Base-by-base conservation (phyloP, 306 rosid genomes). In the Castanea sativa region DNA sequence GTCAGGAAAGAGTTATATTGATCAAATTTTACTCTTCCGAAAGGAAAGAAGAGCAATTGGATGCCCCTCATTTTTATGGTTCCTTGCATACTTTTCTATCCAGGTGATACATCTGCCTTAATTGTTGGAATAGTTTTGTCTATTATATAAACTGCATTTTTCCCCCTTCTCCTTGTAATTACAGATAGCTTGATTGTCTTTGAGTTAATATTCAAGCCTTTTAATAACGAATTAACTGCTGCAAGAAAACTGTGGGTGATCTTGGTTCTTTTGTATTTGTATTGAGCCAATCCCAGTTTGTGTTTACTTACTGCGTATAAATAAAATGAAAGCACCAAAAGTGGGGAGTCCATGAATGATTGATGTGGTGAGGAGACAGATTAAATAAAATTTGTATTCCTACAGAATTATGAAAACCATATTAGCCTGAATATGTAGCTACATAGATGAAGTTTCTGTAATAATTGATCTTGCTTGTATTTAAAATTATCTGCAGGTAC, bases 51-150 rank as follows among this genome's bases (percentile, higher is more conserved):
- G 79, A 84, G 95, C 85, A 58, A 75, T 84, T 75, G 97, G 97
- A 56, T 92, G 97, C 76, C 99, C 99, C 76, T 90, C 99, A 49
- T 83, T 82, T 76, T 67, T 80, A 9, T 94, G 99, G 99, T 81
- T 67, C n/a, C 72, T 87, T 69, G 59, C 91, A n/a, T 90, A 71
- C 78, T 5, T 77, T 7, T 56, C 87, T 72, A 68, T 86, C 64
- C 97, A 94, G 99, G 99, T 94, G 80, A 74, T 60, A 71, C 19
- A 41, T 23, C 67, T 21, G 55, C 9, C 41, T 21, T 21, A 51
- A 21, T 12, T 70, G 38, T 49, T 3, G 45, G 52, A 41, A 56
- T 49, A 65, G 35, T 43, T 19, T 61, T 67, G 15, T 71, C 29
- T 71, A 43, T 59, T 71, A 57, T 27, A 45, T 49, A 55, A 7